phyloP scores from a whole-genome alignment of 192 early-diverging fungal genomes.

The Linnemannia elongata region DNA sequence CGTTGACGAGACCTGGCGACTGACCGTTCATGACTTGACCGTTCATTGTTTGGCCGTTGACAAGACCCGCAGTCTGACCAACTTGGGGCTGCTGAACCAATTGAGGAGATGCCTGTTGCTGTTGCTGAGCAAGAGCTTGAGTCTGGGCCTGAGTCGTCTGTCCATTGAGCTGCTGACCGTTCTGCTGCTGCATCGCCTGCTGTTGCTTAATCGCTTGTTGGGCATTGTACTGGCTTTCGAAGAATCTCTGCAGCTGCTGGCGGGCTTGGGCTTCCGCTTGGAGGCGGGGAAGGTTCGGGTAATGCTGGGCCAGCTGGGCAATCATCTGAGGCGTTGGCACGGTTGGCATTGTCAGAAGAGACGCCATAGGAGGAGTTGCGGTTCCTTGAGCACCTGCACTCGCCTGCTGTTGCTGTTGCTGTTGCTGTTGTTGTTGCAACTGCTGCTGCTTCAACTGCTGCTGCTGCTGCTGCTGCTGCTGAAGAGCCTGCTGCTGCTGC shows the following conservation, averaged over 20 bases:
- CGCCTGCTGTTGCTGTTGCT: slow-evolving; percentile 47
- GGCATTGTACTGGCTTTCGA: slow-evolving; percentile 54
- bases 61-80: slow-evolving; percentile 1
- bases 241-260: slow-evolving; percentile 56
- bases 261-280: slow-evolving; percentile 53
- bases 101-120: slow-evolving; percentile 49
- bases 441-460: slow-evolving; percentile 37
- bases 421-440: slow-evolving; percentile 44
- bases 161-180: slow-evolving; percentile 36
- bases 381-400: slow-evolving; percentile 24
- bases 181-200: slow-evolving; percentile 31
- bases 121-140: neutral
- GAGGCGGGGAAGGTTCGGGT: slow-evolving; percentile 36
- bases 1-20: slow-evolving; percentile 9
- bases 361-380: slow-evolving; percentile 31
- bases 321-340: slow-evolving; percentile 52
- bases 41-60: slow-evolving; percentile 46
- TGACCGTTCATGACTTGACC: slow-evolving; percentile 7
- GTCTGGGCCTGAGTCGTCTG: slow-evolving; percentile 16
- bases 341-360: slow-evolving; percentile 30
- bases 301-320: slow-evolving; percentile 43
- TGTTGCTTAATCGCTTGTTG: slow-evolving; percentile 25
- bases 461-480: slow-evolving; percentile 29
- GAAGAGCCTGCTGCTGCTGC: slow-evolving; percentile 48
- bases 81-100: slow-evolving; percentile 22